Evolutionary conservation across 108 stramenopile genomes (phyloP).

Genomic region (Nannochloropsis granulata): DNA sequence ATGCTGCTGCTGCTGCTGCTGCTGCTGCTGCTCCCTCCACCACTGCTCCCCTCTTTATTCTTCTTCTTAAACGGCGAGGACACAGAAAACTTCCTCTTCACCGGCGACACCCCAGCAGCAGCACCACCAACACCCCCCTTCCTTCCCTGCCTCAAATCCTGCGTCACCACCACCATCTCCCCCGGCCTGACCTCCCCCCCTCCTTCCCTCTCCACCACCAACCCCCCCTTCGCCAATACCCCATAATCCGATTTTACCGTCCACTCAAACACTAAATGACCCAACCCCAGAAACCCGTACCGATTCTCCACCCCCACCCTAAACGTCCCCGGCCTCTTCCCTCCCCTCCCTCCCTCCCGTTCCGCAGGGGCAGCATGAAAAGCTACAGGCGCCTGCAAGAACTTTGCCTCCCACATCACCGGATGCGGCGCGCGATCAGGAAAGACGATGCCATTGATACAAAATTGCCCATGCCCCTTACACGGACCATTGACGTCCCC

Average conservation of each 20-base stretch:
- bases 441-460: conserved; percentile 76
- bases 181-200: conserved; percentile 1
- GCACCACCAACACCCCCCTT: background rate
- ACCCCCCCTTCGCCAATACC: background rate
- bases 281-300: conserved; percentile 8
- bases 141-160: background rate
- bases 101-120: background rate
- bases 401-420: conserved; percentile 63
- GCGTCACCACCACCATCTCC: background rate
- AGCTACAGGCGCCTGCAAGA: conserved; percentile 60
- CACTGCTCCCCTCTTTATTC: background rate
- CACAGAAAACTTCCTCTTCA: no score
- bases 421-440: conserved; percentile 79
- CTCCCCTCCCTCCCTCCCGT: background rate
- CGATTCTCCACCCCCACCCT: conserved; percentile 8
- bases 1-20: background rate
- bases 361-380: background rate
- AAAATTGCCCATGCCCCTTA: conserved; percentile 49
- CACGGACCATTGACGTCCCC: conserved; percentile 37
- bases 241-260: background rate
- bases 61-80: background rate
- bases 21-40: background rate
- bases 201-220: background rate
- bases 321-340: background rate
- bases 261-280: conserved; percentile 6